Base-by-base conservation (phyloP, 129 eudicot species). In the Flaveria linearis region DNA sequence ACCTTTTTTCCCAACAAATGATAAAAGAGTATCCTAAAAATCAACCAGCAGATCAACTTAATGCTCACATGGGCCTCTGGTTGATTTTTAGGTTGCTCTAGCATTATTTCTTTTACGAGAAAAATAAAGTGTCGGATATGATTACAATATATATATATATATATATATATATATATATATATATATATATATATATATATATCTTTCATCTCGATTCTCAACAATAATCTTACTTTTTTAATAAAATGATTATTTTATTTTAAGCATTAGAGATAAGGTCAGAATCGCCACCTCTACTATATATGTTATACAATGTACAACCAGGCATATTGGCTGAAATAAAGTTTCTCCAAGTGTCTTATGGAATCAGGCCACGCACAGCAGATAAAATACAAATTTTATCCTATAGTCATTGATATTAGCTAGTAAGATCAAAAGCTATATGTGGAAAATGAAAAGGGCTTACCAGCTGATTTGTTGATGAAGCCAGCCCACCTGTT, bases 381-480 rank as follows among this genome's bases (percentile, higher is more conserved):
- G 15, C 72, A 64, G n/a, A 51, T 60, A 22, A 14, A 75, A 39
- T 23, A 57, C 41, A 25, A 67, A 20, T 39, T 43, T 68, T 62
- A 62, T 62, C 18, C 49, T 58, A 23, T 68, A 33, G 33, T 42
- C 17, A 26, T 43, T 42, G 39, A 49, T 18, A 45, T 13, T 61
- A 69, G 17, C 55, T 16, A 14, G 53, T 77, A 77, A 25, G 52
- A 28, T 69, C 42, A 17, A 45, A 78, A 45, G 50, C 17, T 62
- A 47, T 58, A 45, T 50, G 26, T 45, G 12, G 66, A 69, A 68
- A 60, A 76, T 30, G 36, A 64, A 18, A 72, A 22, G 60, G 18
- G 72, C 68, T 52, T 78, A 93, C 98, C 88, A 93, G 84, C 85
- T 90, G 98, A 84, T 91, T 93, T 56, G 98, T 82, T 50, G 98